Evolutionary conservation across 306 rosid genomes (phyloP), one percentile per base, ranked within the genome.

Genomic region (Luffa acutangula): DNA sequence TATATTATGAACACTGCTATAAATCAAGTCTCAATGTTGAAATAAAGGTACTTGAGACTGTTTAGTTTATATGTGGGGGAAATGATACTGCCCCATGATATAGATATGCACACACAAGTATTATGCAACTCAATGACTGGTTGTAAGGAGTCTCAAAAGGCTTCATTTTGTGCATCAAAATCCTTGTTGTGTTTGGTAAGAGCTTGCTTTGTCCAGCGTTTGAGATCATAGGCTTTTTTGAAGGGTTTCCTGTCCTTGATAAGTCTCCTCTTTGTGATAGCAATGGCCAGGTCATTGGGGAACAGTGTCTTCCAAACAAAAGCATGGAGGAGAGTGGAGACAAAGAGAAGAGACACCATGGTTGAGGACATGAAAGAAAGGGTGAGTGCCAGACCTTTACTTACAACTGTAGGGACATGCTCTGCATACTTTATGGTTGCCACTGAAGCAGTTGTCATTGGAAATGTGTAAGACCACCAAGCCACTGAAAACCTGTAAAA

Each of bases 381-480:
- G 43, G 81, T 81, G 31, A 90, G 84, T 11, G 93, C 97, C 7
- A 93, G 89, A 42, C 90, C 88, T 85, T 86, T 90, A 87, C 90
- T 91, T 82, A 84, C 72, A 78, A 89, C 63, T 43, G 87, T 80
- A 39, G 98, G 98, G 4, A 90, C 96, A 2, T 87, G 81, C 81
- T 91, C 98, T 83, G 97, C 97, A 59, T 90, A 89, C 79, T 85
- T 90, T 82, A 91, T 91, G 45, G 97, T 87, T 14, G 93, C 97
- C 80, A 91, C 92, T 15, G 93, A 83, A 10, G 88, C 89, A 2
- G 98, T 93, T 60, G 98, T 91, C 97, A 88, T 91, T 2, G 93
- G 96, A 74, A 91, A 91, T 37, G 97, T 90, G 84, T 91, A 93
- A 59, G 97, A 87, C 98, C 97, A 90, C 98, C 96, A 91, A 14